Evolutionary conservation across 768 basidiomycete species (phyloP), one percentile per base, ranked within the genome.

Genomic region (Candolleomyces eurysporus): DNA sequence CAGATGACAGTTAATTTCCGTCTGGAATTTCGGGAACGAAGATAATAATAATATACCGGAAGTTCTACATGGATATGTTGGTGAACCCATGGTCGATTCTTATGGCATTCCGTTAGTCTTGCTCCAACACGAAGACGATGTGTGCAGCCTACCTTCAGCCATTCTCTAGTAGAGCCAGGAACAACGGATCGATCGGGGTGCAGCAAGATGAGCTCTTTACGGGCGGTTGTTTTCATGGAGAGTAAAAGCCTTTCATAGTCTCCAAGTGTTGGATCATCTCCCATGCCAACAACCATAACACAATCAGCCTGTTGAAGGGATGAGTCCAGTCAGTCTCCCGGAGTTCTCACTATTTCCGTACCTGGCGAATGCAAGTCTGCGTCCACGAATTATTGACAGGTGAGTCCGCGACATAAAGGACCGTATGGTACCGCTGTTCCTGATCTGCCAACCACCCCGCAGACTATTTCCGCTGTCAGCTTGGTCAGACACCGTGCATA

Each of bases 381-480:
- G 96, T 98, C 97, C 97, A 99, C 19, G 94, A 91, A 61, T 93
- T 96, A 60, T 86, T 92, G 40, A 96, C 94, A 0, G 96, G 88
- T 0, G 96, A 94, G 74, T 99, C 96, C 7, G 92, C 96, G 36
- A 99, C 94, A 70, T 98, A 98, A 16, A 99, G 82, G 0, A 98
- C 96, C 3, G 88, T 97, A 31, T 94, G 84, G 69, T 90, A 97
- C 68, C 92, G 85, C 76, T 98, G 93, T 72, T 98, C 95, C 71
- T 91, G 90, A 73, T 98, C 96, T 16, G 96, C 94, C 7, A 99
- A 79, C 97, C 97, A 98, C 3, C 91, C 79, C 46, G 80, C 80
- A 19, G 78, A 77, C 79, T 81, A 51, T 17, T 26, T 40, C 61
- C 39, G 21, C 3, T 6, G 45, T 58, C 51, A 59, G 49, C 6